A percentile compares a stretch with the other conserved stretches of the same genome.
phyloP scores from a whole-genome alignment of 2,329 filamentous ascomycete species.

The Stachybotrys chartarum region DNA sequence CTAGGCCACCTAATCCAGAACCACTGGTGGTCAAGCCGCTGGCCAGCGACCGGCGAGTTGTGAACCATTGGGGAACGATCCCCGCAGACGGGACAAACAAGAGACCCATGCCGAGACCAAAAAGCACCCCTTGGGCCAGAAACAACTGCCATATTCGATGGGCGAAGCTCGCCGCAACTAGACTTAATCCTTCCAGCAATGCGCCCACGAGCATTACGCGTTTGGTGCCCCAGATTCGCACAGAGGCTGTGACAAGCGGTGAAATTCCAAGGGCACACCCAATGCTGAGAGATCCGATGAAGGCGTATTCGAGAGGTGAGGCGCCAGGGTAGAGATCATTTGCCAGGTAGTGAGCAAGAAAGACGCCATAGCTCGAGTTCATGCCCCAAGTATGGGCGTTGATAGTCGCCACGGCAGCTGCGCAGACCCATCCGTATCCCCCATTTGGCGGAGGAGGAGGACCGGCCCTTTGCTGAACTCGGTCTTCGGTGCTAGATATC shows the following conservation, averaged over 20 bases:
- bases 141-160: constrained; percentile 67
- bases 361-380: constrained; percentile 46
- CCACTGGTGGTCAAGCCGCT: constrained; percentile 64
- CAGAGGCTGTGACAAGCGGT: constrained; percentile 57
- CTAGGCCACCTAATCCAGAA: constrained; percentile 65
- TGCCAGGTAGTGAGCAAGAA: constrained; percentile 49
- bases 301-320: constrained; percentile 62
- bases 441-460: constrained; percentile 42
- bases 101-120: constrained; percentile 74
- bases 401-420: constrained; percentile 35
- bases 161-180: constrained; percentile 66
- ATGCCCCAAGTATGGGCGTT: constrained; percentile 71
- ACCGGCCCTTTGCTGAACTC: not conserved
- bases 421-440: constrained; percentile 47
- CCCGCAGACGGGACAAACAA: constrained; percentile 63
- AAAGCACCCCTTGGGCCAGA: constrained; percentile 65
- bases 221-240: constrained; percentile 55
- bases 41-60: constrained; percentile 58
- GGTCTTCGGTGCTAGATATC: not conserved
- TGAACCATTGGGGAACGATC: constrained; percentile 70
- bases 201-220: constrained; percentile 58
- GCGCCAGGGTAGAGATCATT: constrained; percentile 56
- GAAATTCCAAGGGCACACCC: constrained; percentile 55
- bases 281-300: constrained; percentile 50
- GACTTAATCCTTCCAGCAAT: constrained; percentile 53